Conservation (phyloP, 179 eudicot species). For the Heliamphora pulchella region DNA sequence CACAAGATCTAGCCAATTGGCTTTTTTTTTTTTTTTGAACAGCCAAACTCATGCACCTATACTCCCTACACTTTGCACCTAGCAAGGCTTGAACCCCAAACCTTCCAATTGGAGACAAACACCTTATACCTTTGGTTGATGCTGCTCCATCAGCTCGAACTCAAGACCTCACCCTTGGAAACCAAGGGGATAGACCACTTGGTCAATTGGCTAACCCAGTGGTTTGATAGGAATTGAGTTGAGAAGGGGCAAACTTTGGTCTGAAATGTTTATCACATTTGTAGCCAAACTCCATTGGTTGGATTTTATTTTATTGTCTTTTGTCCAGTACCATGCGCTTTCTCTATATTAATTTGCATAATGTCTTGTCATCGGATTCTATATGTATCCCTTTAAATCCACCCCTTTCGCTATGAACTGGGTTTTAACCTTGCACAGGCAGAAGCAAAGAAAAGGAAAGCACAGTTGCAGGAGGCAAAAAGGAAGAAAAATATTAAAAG, state of each 20-base stretch:
- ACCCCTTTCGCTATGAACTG: neutral
- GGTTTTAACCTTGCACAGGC: constrained; percentile 37
- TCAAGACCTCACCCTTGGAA: too few relatives aligned
- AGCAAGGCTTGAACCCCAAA: too few relatives aligned
- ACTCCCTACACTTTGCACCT: too few relatives aligned
- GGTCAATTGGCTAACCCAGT: too few relatives aligned
- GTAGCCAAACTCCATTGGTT: neutral
- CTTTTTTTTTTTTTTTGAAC: too few relatives aligned
- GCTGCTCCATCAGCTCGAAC: too few relatives aligned
- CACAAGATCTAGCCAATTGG: too few relatives aligned
- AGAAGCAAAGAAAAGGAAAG: constrained; percentile 80
- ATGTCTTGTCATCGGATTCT: neutral
- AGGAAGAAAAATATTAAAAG: constrained; percentile 55
- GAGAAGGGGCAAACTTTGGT: neutral
- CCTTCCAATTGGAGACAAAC: too few relatives aligned
- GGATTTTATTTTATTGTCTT: neutral
- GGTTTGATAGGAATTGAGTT: too few relatives aligned
- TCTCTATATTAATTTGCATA: neutral
- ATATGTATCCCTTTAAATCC: neutral
- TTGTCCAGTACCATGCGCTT: neutral
- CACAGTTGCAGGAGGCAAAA: constrained; percentile 66
- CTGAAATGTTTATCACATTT: neutral
- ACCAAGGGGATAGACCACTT: too few relatives aligned
- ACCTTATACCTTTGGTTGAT: too few relatives aligned
- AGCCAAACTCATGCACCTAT: too few relatives aligned